Evolutionary conservation across 495 filamentous ascomycete genomes (phyloP).

Genomic region (Talaromyces thailandensis): DNA sequence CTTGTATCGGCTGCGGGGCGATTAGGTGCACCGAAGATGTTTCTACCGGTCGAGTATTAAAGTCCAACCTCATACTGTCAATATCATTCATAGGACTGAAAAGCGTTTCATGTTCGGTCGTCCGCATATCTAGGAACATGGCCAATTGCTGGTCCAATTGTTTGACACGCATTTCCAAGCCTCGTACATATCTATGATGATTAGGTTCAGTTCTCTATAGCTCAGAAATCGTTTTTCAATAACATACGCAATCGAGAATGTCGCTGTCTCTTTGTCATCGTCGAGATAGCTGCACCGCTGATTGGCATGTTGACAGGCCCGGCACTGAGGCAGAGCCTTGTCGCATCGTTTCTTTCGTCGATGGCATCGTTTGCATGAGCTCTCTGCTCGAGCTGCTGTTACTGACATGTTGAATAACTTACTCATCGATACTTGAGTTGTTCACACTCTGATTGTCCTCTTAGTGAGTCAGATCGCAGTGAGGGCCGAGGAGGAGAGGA

Average conservation of each 20-base stretch:
- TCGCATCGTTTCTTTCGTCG: conserved; percentile 31
- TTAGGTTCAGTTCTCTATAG: not conserved
- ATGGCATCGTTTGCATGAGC: conserved; percentile 28
- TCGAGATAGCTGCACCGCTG: conserved; percentile 27
- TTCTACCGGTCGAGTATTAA: not conserved
- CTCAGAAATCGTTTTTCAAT: not conserved
- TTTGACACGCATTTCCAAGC: conserved; percentile 19
- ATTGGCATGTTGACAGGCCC: conserved; percentile 22
- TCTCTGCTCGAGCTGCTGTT: conserved; percentile 13
- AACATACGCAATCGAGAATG: conserved; percentile 27
- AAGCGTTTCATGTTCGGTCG: not conserved
- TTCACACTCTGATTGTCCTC: not conserved
- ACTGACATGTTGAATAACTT: not conserved
- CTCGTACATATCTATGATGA: conserved; percentile 23
- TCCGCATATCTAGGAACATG: conserved; percentile 4
- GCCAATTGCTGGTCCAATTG: conserved; percentile 21
- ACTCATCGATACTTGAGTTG: not conserved
- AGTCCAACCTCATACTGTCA: not conserved
- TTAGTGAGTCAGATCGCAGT: not conserved
- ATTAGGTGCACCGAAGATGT: not conserved
- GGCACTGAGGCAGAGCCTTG: conserved; percentile 23
- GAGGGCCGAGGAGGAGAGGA: not conserved
- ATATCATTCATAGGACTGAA: not conserved
- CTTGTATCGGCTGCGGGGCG: not conserved
- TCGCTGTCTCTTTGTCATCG: conserved; percentile 23